Evolutionary conservation across 2,329 filamentous ascomycete species (phyloP), one percentile per base, ranked within the genome.

Genomic region (Thermoascus crustaceus): DNA sequence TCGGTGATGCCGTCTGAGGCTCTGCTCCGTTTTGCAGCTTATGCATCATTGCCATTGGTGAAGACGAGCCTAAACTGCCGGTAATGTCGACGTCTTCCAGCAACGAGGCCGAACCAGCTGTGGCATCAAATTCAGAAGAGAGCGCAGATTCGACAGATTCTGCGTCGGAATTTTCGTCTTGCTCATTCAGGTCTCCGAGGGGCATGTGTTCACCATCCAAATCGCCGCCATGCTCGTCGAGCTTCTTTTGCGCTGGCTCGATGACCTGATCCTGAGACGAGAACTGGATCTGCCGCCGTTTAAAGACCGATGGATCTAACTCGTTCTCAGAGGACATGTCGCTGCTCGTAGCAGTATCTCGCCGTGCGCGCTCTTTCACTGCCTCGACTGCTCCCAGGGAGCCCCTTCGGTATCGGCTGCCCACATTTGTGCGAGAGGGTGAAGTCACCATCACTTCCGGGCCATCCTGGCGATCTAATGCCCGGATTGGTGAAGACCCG

Each of bases 401-500:
- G 7, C 71, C 72, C 39, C 72, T 68, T 8, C 74, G 64, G 36
- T 69, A 61, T 39, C 68, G 61, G 18, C 57, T 63, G 10, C 61
- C 61, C 22, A 68, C 61, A 4, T 63, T 62, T 5, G 67, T 67
- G 26, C 66, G 60, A 6, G 73, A 72, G 1, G 75, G 75, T 10
- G 73, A 76, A 1, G 72, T 76, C 21, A 74, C 58, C 49, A 68
- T 60, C n/a, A 73, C 59, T 17, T 73, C 66, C 6, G 64, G 61
- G 11, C 52, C 53, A 34, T 71, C 69, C 26, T 54, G 55, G 19
- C 53, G 59, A 41, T 66, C 63, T 19, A 61, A 62, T 19, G 63
- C 66, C 30, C 85, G 80, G 23, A 84, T 79, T 3, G 89, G 89
- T 31, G 89, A 95, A 1, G 88, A 95, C 7, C 85, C 89, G 17